phyloP scores from a whole-genome alignment of 805 yeast species.

The Candida tammaniensis region DNA sequence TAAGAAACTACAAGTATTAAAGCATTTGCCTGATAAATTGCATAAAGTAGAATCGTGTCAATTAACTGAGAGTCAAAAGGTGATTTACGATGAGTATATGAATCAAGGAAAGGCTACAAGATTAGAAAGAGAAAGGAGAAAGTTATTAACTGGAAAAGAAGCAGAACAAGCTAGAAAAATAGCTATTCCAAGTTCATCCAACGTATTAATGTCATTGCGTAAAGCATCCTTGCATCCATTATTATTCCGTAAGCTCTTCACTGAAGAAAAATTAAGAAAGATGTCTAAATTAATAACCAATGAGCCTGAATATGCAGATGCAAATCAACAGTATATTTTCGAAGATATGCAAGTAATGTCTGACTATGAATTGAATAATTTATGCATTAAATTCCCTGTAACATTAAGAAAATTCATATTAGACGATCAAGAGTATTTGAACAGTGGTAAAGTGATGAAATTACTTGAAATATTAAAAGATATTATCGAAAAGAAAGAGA shows the following conservation, averaged over 20 bases:
- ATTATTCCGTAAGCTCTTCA: slow-evolving; percentile 66
- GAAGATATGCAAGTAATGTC: slow-evolving; percentile 97
- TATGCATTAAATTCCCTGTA: slow-evolving; percentile 72
- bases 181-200: slow-evolving; percentile 50
- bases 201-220: slow-evolving; percentile 82
- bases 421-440: slow-evolving; percentile 51
- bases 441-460: slow-evolving; percentile 72
- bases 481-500: slow-evolving; percentile 55
- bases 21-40: slow-evolving; percentile 78
- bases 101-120: slow-evolving; percentile 39
- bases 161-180: slow-evolving; percentile 27
- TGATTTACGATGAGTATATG: slow-evolving; percentile 62
- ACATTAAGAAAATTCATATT: slow-evolving; percentile 55
- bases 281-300: slow-evolving; percentile 81
- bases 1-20: slow-evolving; percentile 85
- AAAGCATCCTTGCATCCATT: slow-evolving; percentile 94
- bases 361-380: slow-evolving; percentile 78
- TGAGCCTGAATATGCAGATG: slow-evolving; percentile 77
- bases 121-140: slow-evolving; percentile 44
- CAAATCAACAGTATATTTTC: slow-evolving; percentile 70
- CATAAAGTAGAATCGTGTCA: slow-evolving; percentile 66
- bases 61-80: slow-evolving; percentile 51
- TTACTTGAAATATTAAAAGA: slow-evolving; percentile 56
- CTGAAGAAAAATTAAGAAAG: slow-evolving; percentile 48
- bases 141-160: slow-evolving; percentile 32